Evolutionary conservation across 1,284 basidiomycete genomes (phyloP).

Genomic region (Pseudozyma thailandica): DNA sequence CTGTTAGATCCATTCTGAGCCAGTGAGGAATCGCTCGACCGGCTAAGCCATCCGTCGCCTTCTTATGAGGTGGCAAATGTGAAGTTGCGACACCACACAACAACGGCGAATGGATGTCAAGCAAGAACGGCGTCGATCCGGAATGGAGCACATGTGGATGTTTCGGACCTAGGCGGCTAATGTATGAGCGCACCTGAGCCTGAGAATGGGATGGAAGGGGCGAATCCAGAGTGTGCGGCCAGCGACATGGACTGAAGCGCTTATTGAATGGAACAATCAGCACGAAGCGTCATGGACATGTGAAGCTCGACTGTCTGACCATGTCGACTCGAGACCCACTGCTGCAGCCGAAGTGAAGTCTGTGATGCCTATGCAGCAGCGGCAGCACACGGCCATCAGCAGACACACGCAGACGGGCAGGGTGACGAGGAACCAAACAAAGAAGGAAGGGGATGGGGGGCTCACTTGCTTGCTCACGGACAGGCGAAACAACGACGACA

Average conservation of each 20-base stretch:
- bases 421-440: neutral
- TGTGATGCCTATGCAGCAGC: constrained; percentile 4
- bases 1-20: constrained; percentile 6
- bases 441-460: neutral
- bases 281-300: constrained; percentile 8
- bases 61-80: constrained; percentile 3
- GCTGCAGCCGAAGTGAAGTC: constrained; percentile 30
- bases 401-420: constrained; percentile 1
- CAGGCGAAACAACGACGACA: constrained; percentile 3
- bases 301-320: constrained; percentile 3
- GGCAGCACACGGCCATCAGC: constrained; percentile 21
- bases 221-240: neutral
- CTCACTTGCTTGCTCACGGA: neutral
- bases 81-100: neutral
- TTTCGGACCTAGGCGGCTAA: constrained; percentile 40
- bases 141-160: constrained; percentile 15
- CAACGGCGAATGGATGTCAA: constrained; percentile 15
- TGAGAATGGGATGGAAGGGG: neutral
- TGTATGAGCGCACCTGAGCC: neutral
- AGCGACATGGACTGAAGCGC: neutral
- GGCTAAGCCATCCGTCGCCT: constrained; percentile 13
- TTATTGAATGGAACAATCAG: constrained; percentile 12
- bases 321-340: constrained; percentile 1
- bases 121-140: constrained; percentile 4
- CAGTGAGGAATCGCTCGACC: neutral